phyloP scores from a whole-genome alignment of 2,329 filamentous ascomycete genomes.

The Cladobotryum protrusum region DNA sequence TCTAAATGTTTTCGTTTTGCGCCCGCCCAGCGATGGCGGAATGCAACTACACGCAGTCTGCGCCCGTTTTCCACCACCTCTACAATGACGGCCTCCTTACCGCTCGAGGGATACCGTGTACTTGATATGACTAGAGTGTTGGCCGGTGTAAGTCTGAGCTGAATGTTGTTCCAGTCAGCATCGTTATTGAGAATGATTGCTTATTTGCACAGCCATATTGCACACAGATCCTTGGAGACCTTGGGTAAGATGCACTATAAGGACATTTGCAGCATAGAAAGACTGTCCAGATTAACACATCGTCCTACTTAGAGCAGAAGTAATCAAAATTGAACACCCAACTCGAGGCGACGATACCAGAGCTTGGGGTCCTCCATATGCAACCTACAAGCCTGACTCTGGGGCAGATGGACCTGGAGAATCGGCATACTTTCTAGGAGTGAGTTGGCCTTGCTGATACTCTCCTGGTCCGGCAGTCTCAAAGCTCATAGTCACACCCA shows the following conservation, averaged over 20 bases:
- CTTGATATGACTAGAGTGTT: constrained; percentile 96
- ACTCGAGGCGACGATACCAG: constrained; percentile 86
- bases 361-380: constrained; percentile 95
- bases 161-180: not conserved
- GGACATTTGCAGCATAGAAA: not conserved
- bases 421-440: constrained; percentile 88
- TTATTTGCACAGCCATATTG: constrained; percentile 70
- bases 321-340: constrained; percentile 97
- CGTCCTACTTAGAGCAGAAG: constrained; percentile 62
- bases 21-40: not conserved
- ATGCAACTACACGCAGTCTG: constrained; percentile 4
- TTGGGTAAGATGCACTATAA: constrained; percentile 59
- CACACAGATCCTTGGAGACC: constrained; percentile 91
- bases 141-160: constrained; percentile 64
- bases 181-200: not conserved
- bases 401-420: constrained; percentile 68
- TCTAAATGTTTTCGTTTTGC: constrained; percentile 8
- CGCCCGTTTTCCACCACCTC: constrained; percentile 26
- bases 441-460: constrained; percentile 34
- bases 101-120: constrained; percentile 79
- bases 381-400: constrained; percentile 61
- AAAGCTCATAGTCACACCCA: constrained; percentile 28
- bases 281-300: not conserved
- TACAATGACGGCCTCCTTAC: constrained; percentile 36
- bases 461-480: not conserved